These are phyloP conservation scores for Aureobasidium namibiae DNA, from an alignment of 2,329 filamentous ascomycete species.

Conservation along the genomic window DNA sequence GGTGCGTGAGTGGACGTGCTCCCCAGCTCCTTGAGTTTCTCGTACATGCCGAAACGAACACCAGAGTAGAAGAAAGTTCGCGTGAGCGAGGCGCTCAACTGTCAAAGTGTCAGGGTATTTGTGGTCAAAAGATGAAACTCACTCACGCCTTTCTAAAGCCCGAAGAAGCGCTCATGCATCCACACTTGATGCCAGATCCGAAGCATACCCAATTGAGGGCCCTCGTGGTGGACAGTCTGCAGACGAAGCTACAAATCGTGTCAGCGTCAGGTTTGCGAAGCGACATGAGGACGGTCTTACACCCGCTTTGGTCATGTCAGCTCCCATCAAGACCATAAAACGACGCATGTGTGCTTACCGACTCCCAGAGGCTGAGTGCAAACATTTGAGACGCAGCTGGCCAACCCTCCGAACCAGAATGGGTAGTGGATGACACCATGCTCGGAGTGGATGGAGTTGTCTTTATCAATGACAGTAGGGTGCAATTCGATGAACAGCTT, in stretches of 20 bases:
- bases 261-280: background rate
- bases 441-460: constrained; percentile 20
- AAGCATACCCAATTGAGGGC: constrained; percentile 13
- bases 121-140: background rate
- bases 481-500: constrained; percentile 15
- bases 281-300: background rate
- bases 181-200: constrained; percentile 16
- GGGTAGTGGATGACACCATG: constrained; percentile 21
- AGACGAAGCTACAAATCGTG: constrained; percentile 5
- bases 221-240: constrained; percentile 14
- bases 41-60: constrained; percentile 19
- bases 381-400: constrained; percentile 17
- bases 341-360: constrained; percentile 1
- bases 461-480: constrained; percentile 17
- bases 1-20: constrained; percentile 18
- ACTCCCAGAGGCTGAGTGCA: constrained; percentile 21
- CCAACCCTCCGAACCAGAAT: constrained; percentile 20
- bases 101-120: background rate
- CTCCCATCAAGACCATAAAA: background rate
- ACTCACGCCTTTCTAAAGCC: constrained; percentile 19
- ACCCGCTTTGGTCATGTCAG: constrained; percentile 8
- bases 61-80: constrained; percentile 18
- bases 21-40: constrained; percentile 18
- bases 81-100: constrained; percentile 18
- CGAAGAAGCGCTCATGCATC: constrained; percentile 16